These are phyloP conservation scores for Cymbidium sinense DNA, from an alignment of 106 monocot species.

Conservation along the genomic window DNA sequence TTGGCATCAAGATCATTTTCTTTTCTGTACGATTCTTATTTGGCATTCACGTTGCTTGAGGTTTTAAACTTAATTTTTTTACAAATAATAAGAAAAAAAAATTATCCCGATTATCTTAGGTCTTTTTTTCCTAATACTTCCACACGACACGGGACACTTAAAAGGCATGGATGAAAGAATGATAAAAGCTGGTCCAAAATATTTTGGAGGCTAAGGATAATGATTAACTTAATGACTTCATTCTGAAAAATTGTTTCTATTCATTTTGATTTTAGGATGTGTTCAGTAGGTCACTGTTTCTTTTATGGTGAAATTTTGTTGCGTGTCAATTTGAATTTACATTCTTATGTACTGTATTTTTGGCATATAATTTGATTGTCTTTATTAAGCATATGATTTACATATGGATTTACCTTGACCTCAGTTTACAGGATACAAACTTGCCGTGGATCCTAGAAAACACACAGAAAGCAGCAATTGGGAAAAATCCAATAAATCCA, in stretches of 20 bases:
- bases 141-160: not conserved
- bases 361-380: not conserved
- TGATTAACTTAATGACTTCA: not conserved
- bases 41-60: not conserved
- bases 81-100: not conserved
- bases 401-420: conserved; percentile 7
- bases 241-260: not conserved
- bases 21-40: not conserved
- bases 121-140: not conserved
- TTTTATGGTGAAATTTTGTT: not conserved
- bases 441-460: conserved; percentile 21
- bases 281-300: not conserved
- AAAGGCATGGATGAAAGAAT: not conserved
- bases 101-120: not conserved
- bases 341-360: not conserved
- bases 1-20: not conserved
- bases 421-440: conserved; percentile 41
- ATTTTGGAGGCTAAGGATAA: not conserved
- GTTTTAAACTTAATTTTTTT: not conserved
- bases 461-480: conserved; percentile 17
- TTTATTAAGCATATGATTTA: conserved; percentile 1
- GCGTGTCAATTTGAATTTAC: not conserved
- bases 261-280: not conserved
- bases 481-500: conserved; percentile 33
- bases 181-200: not conserved